Evolutionary conservation across 2,329 filamentous ascomycete species (phyloP).

Genomic region (Beauveria bassiana): DNA sequence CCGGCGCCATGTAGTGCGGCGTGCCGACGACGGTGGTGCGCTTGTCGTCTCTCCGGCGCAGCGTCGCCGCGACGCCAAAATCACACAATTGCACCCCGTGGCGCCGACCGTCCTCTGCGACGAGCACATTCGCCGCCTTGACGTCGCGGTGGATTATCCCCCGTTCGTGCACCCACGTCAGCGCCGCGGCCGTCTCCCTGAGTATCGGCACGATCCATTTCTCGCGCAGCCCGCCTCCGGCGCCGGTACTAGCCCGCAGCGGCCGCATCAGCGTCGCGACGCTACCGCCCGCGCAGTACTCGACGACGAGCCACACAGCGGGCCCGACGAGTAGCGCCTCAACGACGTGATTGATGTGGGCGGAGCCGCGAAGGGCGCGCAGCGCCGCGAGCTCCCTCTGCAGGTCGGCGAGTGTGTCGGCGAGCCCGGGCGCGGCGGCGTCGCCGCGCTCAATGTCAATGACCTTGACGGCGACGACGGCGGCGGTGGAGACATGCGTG

Average conservation of each 20-base stretch:
- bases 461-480: constrained; percentile 62
- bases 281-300: constrained; percentile 61
- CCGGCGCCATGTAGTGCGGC: constrained; percentile 62
- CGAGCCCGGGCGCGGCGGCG: constrained; percentile 42
- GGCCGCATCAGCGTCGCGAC: constrained; percentile 50
- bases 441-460: constrained; percentile 69
- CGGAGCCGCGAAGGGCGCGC: constrained; percentile 50
- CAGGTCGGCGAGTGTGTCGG: constrained; percentile 44
- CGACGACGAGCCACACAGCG: constrained; percentile 61
- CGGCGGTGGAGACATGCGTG: constrained; percentile 17
- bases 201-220: constrained; percentile 45
- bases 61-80: constrained; percentile 58
- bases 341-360: constrained; percentile 59
- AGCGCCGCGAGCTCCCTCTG: constrained; percentile 46
- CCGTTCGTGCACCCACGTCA: constrained; percentile 42
- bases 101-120: constrained; percentile 48
- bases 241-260: constrained; percentile 17
- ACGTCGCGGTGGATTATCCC: constrained; percentile 46
- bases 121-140: constrained; percentile 55
- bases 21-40: constrained; percentile 60
- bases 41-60: constrained; percentile 53
- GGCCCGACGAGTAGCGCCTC: constrained; percentile 56
- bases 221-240: constrained; percentile 33
- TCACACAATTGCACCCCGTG: constrained; percentile 54
- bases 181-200: constrained; percentile 39